phyloP scores from a whole-genome alignment of 2,329 filamentous ascomycete genomes.

The Catunica adiposa region DNA sequence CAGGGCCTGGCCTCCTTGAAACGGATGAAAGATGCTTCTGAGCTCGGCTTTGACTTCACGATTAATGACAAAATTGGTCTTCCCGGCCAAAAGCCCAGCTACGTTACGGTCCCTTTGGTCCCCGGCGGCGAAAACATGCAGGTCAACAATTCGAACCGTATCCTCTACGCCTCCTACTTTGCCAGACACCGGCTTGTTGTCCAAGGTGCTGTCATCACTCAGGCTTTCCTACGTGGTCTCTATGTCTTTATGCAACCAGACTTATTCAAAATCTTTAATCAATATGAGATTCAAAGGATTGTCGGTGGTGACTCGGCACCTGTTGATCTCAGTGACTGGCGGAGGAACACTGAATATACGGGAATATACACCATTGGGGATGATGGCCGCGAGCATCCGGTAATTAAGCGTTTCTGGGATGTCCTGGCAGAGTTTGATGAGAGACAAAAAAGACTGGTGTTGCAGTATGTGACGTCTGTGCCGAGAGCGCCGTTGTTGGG shows the following conservation, averaged over 20 bases:
- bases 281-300: slow-evolving; percentile 80
- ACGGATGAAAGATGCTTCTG: slow-evolving; percentile 43
- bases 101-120: slow-evolving; percentile 54
- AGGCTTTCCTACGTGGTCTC: slow-evolving; percentile 74
- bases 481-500: slow-evolving; percentile 79
- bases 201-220: slow-evolving; percentile 67
- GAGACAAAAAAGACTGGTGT: slow-evolving; percentile 61
- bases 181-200: slow-evolving; percentile 70
- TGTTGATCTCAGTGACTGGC: slow-evolving; percentile 75
- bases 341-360: slow-evolving; percentile 69
- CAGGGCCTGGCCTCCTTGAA: slow-evolving; percentile 71
- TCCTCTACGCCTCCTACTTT: slow-evolving; percentile 88
- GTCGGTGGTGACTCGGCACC: slow-evolving; percentile 74
- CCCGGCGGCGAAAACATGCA: slow-evolving; percentile 56
- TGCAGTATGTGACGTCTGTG: slow-evolving; percentile 92
- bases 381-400: slow-evolving; percentile 71
- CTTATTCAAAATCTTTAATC: slow-evolving; percentile 98
- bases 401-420: slow-evolving; percentile 76
- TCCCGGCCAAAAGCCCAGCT: slow-evolving; percentile 29
- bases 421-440: slow-evolving; percentile 66
- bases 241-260: slow-evolving; percentile 74
- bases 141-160: slow-evolving; percentile 82
- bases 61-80: slow-evolving; percentile 53
- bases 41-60: slow-evolving; percentile 70
- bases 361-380: slow-evolving; percentile 83